Evolutionary conservation across 2,329 filamentous ascomycete genomes (phyloP).

Genomic region (Fusarium multiceps): DNA sequence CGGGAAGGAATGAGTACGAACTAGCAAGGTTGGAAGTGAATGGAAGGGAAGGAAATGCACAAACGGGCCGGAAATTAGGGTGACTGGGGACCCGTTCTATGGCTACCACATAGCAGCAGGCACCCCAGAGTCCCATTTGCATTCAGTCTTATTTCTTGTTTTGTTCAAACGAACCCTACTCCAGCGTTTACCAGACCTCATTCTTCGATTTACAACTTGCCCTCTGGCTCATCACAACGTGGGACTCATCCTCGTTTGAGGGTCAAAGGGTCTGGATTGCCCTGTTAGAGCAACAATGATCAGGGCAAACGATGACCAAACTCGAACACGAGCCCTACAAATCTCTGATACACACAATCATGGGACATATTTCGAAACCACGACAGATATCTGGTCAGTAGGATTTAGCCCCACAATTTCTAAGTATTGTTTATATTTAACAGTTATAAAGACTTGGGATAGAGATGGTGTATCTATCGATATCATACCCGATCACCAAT

Average conservation of each 20-base stretch:
- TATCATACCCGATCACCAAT: background rate
- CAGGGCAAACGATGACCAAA: background rate
- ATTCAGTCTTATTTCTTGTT: too few relatives aligned
- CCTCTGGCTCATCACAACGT: background rate
- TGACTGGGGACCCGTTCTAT: background rate
- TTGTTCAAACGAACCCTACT: too few relatives aligned
- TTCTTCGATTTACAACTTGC: background rate
- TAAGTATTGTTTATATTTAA: background rate
- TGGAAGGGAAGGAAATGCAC: background rate
- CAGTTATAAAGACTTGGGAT: background rate
- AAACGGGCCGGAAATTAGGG: background rate
- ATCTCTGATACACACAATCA: background rate
- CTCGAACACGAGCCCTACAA: background rate
- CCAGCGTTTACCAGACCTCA: too few relatives aligned
- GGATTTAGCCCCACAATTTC: background rate
- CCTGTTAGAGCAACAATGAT: background rate
- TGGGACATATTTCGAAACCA: background rate
- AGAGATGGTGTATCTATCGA: background rate
- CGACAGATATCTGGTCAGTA: background rate
- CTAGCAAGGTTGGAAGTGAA: background rate
- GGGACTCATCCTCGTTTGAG: background rate
- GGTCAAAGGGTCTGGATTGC: background rate
- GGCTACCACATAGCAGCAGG: background rate
- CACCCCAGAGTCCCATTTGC: too few relatives aligned
- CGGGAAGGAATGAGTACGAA: background rate